phyloP scores from a whole-genome alignment of 345 rosid genomes.

The Sisymbrium irio region DNA sequence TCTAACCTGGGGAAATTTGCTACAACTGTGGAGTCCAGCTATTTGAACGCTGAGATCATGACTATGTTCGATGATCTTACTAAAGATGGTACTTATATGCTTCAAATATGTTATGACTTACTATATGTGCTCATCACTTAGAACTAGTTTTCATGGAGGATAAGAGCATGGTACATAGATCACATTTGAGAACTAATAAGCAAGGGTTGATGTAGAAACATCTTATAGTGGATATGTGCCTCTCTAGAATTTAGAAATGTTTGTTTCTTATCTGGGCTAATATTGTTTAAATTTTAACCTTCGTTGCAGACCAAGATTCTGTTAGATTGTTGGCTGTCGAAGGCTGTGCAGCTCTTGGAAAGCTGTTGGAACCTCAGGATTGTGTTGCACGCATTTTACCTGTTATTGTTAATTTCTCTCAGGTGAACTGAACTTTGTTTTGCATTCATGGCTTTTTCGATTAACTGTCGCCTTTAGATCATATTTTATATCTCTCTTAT shows the following conservation, averaged over 20 bases:
- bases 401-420: conserved; percentile 70
- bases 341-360: conserved; percentile 77
- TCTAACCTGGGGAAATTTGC: conserved; percentile 94
- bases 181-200: background rate
- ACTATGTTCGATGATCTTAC: conserved; percentile 87
- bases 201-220: background rate
- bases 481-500: background rate
- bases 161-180: background rate
- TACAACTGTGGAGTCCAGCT: conserved; percentile 74
- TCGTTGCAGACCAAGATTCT: conserved; percentile 68
- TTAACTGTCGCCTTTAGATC: background rate
- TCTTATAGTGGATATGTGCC: background rate
- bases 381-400: conserved; percentile 74
- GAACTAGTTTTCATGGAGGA: background rate
- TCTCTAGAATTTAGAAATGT: background rate
- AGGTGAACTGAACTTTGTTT: conserved; percentile 43
- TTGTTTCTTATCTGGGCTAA: background rate
- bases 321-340: conserved; percentile 76
- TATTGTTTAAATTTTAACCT: background rate
- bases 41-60: conserved; percentile 83
- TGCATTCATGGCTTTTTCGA: background rate
- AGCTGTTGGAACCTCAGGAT: conserved; percentile 71
- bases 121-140: background rate
- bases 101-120: background rate
- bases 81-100: conserved; percentile 66